Evolutionary conservation across 1,284 basidiomycete species (phyloP).

Genomic region (Ceratobasidium sp.): DNA sequence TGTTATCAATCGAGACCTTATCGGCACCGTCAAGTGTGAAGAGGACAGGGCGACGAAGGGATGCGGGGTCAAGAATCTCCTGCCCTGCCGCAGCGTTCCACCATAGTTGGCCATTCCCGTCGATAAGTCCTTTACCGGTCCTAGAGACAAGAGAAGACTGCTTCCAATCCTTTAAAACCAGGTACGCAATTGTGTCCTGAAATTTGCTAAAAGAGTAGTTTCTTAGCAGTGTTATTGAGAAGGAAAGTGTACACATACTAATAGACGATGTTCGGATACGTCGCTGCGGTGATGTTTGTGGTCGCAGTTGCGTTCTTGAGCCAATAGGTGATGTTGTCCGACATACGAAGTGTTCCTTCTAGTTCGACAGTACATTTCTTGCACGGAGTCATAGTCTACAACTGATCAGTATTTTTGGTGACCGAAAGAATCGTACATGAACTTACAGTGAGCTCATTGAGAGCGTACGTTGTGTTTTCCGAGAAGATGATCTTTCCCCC

Average conservation of each 20-base stretch:
- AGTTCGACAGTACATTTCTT: constrained; percentile 36
- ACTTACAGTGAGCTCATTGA: constrained; percentile 34
- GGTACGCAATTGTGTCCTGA: constrained; percentile 41
- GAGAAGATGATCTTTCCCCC: constrained; percentile 42
- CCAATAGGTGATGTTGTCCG: constrained; percentile 44
- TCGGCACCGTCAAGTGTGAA: constrained; percentile 40
- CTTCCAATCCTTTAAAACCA: constrained; percentile 41
- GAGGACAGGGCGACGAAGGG: constrained; percentile 36
- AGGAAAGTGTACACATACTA: constrained; percentile 2
- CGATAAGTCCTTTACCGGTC: constrained; percentile 40
- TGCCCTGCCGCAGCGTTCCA: constrained; percentile 39
- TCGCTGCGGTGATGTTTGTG: constrained; percentile 22
- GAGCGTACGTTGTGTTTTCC: constrained; percentile 34
- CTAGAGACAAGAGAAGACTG: constrained; percentile 38
- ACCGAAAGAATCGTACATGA: neutral
- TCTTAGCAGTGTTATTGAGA: neutral
- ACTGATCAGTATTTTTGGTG: neutral
- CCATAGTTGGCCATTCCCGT: constrained; percentile 34
- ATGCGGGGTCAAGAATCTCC: constrained; percentile 29
- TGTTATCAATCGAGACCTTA: constrained; percentile 38
- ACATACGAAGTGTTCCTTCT: constrained; percentile 42
- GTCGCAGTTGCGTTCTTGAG: constrained; percentile 27
- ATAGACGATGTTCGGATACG: constrained; percentile 37
- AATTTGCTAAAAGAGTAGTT: constrained; percentile 9
- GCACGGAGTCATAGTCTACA: constrained; percentile 36